phyloP scores from a whole-genome alignment of 352 stramenopile species.

The Pythium phragmiticola region DNA sequence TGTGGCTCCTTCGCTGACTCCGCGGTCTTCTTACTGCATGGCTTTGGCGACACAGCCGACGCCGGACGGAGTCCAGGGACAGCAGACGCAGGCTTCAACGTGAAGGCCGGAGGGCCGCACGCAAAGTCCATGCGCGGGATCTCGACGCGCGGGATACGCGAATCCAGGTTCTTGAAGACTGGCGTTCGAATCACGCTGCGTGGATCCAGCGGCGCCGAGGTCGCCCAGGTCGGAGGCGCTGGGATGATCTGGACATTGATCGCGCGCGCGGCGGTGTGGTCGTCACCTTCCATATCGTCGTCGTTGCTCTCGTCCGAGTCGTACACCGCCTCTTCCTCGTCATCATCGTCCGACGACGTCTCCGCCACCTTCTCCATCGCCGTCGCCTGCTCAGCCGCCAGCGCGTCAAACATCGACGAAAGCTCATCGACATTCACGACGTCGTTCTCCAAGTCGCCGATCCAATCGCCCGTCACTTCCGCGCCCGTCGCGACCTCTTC shows the following conservation, averaged over 20 bases:
- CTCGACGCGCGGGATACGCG: conserved; percentile 62
- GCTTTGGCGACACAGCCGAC: conserved; percentile 50
- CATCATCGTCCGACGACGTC: conserved; percentile 19
- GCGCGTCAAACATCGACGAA: conserved; percentile 59
- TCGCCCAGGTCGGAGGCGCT: conserved; percentile 49
- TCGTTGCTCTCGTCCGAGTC: conserved; percentile 34
- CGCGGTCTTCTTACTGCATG: conserved; percentile 42
- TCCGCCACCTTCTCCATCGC: conserved; percentile 10
- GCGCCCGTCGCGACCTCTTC: conserved; percentile 34
- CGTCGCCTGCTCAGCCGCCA: conserved; percentile 49
- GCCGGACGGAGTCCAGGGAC: conserved; percentile 14
- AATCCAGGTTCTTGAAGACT: conserved; percentile 78
- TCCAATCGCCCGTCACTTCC: conserved; percentile 46
- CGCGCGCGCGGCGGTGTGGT: conserved; percentile 34
- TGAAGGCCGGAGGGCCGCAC: conserved; percentile 27
- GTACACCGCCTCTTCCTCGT: conserved; percentile 26
- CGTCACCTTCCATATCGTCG: conserved; percentile 32
- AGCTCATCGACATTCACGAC: conserved; percentile 73
- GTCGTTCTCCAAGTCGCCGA: conserved; percentile 64
- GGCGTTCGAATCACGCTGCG: conserved; percentile 72
- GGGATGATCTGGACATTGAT: conserved; percentile 43
- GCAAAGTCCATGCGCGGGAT: conserved; percentile 76
- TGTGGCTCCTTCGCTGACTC: conserved; percentile 24
- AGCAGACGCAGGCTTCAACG: conserved; percentile 15
- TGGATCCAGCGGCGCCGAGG: conserved; percentile 64